Evolutionary conservation across 805 yeast genomes (phyloP).

Genomic region (Kuraishia capsulata): DNA sequence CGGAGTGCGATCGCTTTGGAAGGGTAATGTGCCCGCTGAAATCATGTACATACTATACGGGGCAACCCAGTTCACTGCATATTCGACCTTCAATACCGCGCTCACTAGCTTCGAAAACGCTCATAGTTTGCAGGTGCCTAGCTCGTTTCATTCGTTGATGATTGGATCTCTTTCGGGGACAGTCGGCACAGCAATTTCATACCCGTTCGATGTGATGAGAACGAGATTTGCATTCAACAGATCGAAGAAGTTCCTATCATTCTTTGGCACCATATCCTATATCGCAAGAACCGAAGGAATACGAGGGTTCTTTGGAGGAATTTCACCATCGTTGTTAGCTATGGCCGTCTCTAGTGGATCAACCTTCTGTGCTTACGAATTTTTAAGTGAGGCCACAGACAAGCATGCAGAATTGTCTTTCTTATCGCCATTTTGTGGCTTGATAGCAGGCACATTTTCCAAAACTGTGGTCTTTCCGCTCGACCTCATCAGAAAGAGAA

Average conservation of each 20-base stretch:
- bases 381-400: constrained; percentile 27
- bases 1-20: constrained; percentile 79
- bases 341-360: constrained; percentile 66
- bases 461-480: constrained; percentile 77
- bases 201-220: constrained; percentile 85
- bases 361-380: constrained; percentile 63
- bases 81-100: constrained; percentile 41
- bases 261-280: constrained; percentile 21
- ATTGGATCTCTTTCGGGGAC: constrained; percentile 78
- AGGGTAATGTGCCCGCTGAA: constrained; percentile 92
- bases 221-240: constrained; percentile 75
- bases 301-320: constrained; percentile 40
- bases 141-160: constrained; percentile 34
- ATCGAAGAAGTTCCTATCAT: constrained; percentile 21
- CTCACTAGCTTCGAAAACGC: constrained; percentile 23
- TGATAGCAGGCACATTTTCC: constrained; percentile 67
- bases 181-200: constrained; percentile 62
- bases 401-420: constrained; percentile 3
- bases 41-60: constrained; percentile 80
- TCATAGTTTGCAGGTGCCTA: constrained; percentile 17
- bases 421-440: constrained; percentile 44
- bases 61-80: constrained; percentile 72
- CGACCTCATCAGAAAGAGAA: constrained; percentile 71
- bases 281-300: constrained; percentile 27
- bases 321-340: constrained; percentile 44